These are phyloP conservation scores for Nicotiana benthamiana DNA, from an alignment of 257 asterid species.

Conservation along the genomic window DNA sequence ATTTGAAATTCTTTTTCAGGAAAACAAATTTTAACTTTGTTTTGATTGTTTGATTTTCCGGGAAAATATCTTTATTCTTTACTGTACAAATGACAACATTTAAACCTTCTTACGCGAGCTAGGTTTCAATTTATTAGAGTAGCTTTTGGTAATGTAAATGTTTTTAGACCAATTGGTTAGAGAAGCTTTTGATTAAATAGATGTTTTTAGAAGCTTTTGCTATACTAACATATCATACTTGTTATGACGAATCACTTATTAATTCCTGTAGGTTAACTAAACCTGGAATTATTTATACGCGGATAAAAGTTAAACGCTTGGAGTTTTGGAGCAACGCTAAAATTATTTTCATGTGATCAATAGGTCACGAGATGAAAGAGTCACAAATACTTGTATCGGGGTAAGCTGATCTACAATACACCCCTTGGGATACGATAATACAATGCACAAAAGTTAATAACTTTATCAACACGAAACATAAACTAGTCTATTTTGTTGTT, in stretches of 20 bases:
- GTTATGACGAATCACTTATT: too few species aligned
- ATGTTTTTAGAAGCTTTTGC: not conserved
- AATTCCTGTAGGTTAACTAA: too few species aligned
- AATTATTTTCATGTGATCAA: rapidly evolving
- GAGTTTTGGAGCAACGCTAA: too few species aligned
- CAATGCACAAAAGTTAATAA: too few species aligned
- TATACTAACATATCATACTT: too few species aligned
- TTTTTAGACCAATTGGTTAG: not conserved
- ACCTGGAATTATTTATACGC: too few species aligned
- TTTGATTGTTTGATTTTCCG: not conserved
- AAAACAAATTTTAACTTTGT: not conserved
- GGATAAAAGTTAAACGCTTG: too few species aligned
- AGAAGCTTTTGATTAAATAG: not conserved
- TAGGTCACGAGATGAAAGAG: too few species aligned
- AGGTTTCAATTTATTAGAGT: not conserved
- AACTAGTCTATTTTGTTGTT: not conserved
- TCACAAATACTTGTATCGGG: too few species aligned
- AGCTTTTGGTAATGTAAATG: not conserved
- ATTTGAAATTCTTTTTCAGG: not conserved
- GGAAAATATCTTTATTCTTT: not conserved
- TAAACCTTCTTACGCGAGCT: not conserved
- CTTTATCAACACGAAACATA: too few species aligned
- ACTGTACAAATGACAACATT: not conserved
- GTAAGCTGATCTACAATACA: too few species aligned
- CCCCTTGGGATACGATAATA: too few species aligned